phyloP scores from a whole-genome alignment of 768 basidiomycete species.

The Multifurca ochricompacta region DNA sequence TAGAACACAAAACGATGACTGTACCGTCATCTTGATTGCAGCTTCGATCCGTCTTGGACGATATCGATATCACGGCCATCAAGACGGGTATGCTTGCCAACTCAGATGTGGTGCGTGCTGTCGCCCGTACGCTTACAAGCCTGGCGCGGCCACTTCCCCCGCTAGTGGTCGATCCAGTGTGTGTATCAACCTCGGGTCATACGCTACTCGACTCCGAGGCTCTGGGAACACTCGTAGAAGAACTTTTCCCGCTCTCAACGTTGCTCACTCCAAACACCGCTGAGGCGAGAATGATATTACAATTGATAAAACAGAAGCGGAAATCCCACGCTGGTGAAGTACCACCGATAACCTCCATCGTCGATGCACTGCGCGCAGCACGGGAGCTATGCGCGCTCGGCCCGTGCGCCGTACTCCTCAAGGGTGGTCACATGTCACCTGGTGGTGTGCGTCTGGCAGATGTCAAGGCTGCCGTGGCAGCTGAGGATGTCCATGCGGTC shows the following conservation, averaged over 20 bases:
- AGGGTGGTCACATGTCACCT: constrained; percentile 70
- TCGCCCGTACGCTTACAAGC: constrained; percentile 44
- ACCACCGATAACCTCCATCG: constrained; percentile 36
- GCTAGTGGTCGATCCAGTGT: constrained; percentile 83
- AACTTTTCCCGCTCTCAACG: constrained; percentile 63
- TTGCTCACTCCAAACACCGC: constrained; percentile 81
- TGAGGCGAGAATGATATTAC: constrained; percentile 68
- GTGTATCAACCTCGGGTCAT: constrained; percentile 86
- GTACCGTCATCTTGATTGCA: constrained; percentile 25
- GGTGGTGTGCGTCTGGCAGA: constrained; percentile 34
- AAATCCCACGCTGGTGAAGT: too few species aligned
- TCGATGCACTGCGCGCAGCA: constrained; percentile 56
- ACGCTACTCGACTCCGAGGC: constrained; percentile 64
- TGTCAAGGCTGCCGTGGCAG: constrained; percentile 25
- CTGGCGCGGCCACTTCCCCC: constrained; percentile 27
- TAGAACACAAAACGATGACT: background rate
- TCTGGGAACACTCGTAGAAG: constrained; percentile 44
- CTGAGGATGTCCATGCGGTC: background rate
- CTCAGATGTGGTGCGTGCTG: constrained; percentile 40
- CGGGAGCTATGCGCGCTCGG: constrained; percentile 41
- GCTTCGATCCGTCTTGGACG: constrained; percentile 64
- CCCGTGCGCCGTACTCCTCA: constrained; percentile 58
- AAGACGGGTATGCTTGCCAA: constrained; percentile 90
- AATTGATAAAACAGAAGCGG: constrained; percentile 17
- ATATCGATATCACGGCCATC: constrained; percentile 62